phyloP scores from a whole-genome alignment of 1,284 basidiomycete species.

The Trametes sp. region DNA sequence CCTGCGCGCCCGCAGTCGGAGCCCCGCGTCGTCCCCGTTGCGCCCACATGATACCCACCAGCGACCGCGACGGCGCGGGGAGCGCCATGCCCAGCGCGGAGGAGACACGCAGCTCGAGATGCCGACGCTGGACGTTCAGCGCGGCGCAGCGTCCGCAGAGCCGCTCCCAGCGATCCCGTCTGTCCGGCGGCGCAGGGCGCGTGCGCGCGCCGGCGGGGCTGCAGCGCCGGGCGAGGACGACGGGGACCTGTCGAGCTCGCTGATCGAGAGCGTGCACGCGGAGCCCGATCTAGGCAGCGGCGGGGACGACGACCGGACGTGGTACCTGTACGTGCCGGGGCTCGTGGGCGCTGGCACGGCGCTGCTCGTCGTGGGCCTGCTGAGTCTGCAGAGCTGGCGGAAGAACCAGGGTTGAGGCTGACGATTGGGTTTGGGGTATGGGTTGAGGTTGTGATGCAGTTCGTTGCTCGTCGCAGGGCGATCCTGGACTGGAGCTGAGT shows the following conservation, averaged over 20 bases:
- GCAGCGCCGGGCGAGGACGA: conserved; percentile 22
- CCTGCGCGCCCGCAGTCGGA: conserved; percentile 15
- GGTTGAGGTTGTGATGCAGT: too few relatives aligned
- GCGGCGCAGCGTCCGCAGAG: conserved; percentile 28
- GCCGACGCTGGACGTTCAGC: conserved; percentile 52
- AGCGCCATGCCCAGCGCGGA: conserved; percentile 1
- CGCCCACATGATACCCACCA: background rate
- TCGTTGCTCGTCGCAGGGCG: background rate
- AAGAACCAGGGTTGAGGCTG: conserved; percentile 46
- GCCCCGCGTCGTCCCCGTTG: conserved; percentile 1
- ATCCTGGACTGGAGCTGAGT: background rate
- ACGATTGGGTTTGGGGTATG: background rate
- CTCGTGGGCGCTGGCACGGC: conserved; percentile 82
- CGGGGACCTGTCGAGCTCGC: conserved; percentile 37
- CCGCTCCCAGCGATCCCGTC: conserved; percentile 14
- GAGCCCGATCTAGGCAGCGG: conserved; percentile 41
- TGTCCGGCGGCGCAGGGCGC: conserved; percentile 13
- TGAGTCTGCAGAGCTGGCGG: conserved; percentile 80
- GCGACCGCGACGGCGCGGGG: background rate
- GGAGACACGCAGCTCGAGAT: conserved; percentile 32
- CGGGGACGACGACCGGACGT: conserved; percentile 69
- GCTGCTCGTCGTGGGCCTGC: conserved; percentile 75
- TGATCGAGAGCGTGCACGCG: conserved; percentile 36
- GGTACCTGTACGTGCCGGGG: conserved; percentile 80
- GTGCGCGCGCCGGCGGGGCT: conserved; percentile 27